Evolutionary conservation across 768 basidiomycete species (phyloP), one percentile per base, ranked within the genome.

Genomic region (Russula compacta): DNA sequence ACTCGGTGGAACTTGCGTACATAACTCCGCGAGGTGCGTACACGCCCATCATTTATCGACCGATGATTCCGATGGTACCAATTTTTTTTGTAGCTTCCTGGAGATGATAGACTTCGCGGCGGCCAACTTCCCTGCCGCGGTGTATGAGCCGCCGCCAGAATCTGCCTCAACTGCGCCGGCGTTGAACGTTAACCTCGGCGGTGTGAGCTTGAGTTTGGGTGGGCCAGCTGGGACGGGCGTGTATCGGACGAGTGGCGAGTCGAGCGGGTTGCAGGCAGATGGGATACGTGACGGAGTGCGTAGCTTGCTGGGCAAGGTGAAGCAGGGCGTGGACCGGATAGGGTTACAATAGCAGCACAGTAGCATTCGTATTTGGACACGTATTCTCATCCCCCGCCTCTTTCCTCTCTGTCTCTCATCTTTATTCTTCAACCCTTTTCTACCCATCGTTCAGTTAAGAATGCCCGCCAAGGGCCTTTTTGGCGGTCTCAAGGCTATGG

Each of bases 131-230:
- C 81, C 84, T 3, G 70, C 75, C 24, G 81, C 83, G 7, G 84
- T 89, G 42, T 90, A 83, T 69, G 87, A 84, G 55, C 87, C 84
- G 24, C 90, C 85, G 5, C 85, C 83, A 6, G 90, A 91, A 71
- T 84, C 87, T 10, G 81, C 82, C 3, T 78, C 82, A 36, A 86
- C 76, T 59, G 83, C 86, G 19, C 89, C 93, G 1, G 81, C 86
- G n/a, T 74, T 97, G 63, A 97, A 94, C 69, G 78, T 98, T 29
- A 93, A 94, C 68, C 83, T 98, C 29, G 95, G 92, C 10, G 89
- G 89, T 0, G 91, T 97, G 60, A 94, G 94, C 70, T 84, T 97
- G 46, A 92, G 87, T 65, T 80, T 97, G n/a, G 93, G 93, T n/a
- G 93, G 94, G 11, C 75, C 87, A 15, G 83, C 79, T 39, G 88